phyloP scores from a whole-genome alignment of 2,329 filamentous ascomycete genomes.

The Colletotrichum spaethianum region DNA sequence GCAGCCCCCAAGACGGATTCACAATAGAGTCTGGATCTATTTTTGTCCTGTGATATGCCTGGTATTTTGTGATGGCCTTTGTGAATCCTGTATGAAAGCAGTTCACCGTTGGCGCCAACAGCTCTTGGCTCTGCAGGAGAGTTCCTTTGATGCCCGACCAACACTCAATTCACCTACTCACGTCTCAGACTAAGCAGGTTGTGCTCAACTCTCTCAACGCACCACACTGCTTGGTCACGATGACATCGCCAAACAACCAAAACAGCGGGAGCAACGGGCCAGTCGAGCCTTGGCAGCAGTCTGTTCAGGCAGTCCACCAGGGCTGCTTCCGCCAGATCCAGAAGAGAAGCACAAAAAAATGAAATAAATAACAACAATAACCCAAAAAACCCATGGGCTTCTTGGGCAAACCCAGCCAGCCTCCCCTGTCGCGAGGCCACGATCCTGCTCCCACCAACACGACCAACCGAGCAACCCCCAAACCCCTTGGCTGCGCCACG shows the following conservation, averaged over 20 bases:
- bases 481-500: neutral
- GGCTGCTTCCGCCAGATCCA: neutral
- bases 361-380: neutral
- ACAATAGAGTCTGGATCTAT: neutral
- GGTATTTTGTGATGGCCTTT: neutral
- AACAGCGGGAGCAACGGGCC: neutral
- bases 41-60: neutral
- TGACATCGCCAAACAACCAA: neutral
- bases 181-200: neutral
- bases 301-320: neutral
- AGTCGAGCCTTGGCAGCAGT: neutral
- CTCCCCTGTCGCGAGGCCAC: slow-evolving; percentile 1
- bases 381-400: neutral
- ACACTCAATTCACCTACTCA: neutral
- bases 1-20: neutral
- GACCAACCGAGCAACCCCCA: neutral
- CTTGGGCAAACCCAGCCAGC: neutral
- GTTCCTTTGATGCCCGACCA: neutral
- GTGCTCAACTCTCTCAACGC: neutral
- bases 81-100: neutral
- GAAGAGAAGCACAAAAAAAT: neutral
- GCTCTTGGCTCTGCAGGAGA: neutral
- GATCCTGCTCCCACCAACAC: neutral
- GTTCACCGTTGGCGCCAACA: neutral
- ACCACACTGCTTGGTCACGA: neutral